A percentile compares a stretch with the other conserved stretches of the same genome.
Conservation (phyloP, 805 yeast genomes). For the Teunomyces panamensis region DNA sequence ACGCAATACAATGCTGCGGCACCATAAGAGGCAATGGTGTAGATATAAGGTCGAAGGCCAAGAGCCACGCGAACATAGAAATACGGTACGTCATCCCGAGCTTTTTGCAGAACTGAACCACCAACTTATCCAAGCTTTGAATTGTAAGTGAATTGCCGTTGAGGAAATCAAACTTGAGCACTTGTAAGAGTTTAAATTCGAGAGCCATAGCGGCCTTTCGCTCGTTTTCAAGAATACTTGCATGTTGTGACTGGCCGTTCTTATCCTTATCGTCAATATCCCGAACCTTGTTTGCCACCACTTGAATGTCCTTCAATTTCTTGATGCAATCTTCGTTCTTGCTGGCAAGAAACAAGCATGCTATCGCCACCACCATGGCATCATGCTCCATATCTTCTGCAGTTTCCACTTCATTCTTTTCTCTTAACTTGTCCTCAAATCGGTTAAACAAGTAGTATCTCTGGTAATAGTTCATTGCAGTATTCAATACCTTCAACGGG, state of each 20-base stretch:
- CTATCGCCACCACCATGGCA: conserved; percentile 61
- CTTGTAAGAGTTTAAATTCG: conserved; percentile 73
- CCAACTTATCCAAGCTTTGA: conserved; percentile 54
- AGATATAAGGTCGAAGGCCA: conserved; percentile 68
- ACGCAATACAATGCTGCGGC: conserved; percentile 75
- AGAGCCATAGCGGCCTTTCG: conserved; percentile 54
- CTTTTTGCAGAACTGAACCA: conserved; percentile 58
- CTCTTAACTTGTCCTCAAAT: conserved; percentile 39
- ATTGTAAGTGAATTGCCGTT: conserved; percentile 42
- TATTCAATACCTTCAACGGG: conserved; percentile 67
- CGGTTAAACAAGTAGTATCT: conserved; percentile 63
- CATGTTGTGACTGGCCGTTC: conserved; percentile 3
- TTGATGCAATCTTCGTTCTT: conserved; percentile 85
- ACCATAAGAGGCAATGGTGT: conserved; percentile 65
- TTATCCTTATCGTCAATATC: conserved; percentile 35
- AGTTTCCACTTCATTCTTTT: conserved; percentile 22
- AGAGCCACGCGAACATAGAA: conserved; percentile 65
- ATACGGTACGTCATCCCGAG: conserved; percentile 44
- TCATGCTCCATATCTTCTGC: conserved; percentile 32
- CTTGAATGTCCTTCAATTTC: conserved; percentile 61
- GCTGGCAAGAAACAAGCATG: conserved; percentile 67
- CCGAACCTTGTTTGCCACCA: conserved; percentile 43
- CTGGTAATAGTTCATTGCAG: conserved; percentile 72
- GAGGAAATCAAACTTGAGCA: conserved; percentile 78
- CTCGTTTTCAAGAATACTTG: conserved; percentile 44